phyloP scores from a whole-genome alignment of 1,284 basidiomycete genomes.

The Irpex sp. region DNA sequence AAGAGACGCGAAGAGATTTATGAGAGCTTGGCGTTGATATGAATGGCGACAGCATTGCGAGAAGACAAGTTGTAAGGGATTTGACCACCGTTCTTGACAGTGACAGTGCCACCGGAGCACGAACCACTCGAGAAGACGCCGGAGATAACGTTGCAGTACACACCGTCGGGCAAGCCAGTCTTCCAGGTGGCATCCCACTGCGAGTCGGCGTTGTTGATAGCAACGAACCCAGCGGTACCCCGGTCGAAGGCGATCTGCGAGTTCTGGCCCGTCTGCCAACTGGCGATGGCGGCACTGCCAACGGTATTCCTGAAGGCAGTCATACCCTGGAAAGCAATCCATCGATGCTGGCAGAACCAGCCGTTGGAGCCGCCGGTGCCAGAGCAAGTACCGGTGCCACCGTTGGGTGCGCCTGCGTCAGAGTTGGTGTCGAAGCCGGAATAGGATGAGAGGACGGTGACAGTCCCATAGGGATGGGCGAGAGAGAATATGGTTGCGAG shows the following conservation, averaged over 20 bases:
- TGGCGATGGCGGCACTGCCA: conserved; percentile 42
- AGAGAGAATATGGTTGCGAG: conserved; percentile 61
- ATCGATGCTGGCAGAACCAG: conserved; percentile 65
- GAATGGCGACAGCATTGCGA: conserved; percentile 56
- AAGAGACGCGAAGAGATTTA: not conserved
- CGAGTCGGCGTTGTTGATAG: conserved; percentile 59
- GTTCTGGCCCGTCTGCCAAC: conserved; percentile 54
- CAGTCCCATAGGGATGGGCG: conserved; percentile 64
- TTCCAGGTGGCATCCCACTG: conserved; percentile 51
- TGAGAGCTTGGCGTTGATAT: conserved; percentile 38
- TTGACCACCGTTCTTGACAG: conserved; percentile 42
- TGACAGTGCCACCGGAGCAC: conserved; percentile 51
- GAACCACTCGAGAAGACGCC: conserved; percentile 35
- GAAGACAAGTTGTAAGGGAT: conserved; percentile 51
- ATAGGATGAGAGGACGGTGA: conserved; percentile 62
- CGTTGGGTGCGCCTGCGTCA: conserved; percentile 51
- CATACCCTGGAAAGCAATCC: conserved; percentile 55
- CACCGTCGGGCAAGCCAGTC: conserved; percentile 52
- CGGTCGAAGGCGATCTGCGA: conserved; percentile 63
- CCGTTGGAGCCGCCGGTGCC: conserved; percentile 48
- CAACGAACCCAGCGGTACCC: conserved; percentile 55
- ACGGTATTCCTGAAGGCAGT: conserved; percentile 61
- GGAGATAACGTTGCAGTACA: conserved; percentile 63
- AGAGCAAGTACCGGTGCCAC: conserved; percentile 48
- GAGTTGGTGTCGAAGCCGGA: conserved; percentile 36